Evolutionary conservation across 305 asterid genomes (phyloP), one percentile per base, ranked within the genome.

Genomic region (Fraxinus sp.): DNA sequence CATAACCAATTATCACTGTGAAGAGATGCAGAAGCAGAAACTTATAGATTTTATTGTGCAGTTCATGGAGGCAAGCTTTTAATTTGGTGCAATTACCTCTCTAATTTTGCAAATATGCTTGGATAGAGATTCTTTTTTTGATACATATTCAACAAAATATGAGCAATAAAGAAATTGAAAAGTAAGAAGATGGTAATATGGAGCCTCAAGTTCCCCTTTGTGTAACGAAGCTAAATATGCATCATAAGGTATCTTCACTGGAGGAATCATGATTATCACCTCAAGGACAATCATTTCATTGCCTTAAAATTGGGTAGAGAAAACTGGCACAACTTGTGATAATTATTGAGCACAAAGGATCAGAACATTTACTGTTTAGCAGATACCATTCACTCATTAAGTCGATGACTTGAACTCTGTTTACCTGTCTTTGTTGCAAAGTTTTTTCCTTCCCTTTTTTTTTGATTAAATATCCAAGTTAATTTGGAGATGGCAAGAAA

Each of bases 1-100:
- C 79, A 91, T 97, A 59, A 97, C 96, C 82, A 97, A 95, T 79
- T 95, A 92, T 83, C 98, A 97, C 35, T 95, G 98, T 5, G 98
- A 97, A 91, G 99, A 97, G 83, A 92, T 97, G 98, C 99, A 97
- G 90, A 97, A 92, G 88, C 95, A 90, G 66, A 95, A 92, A 88
- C 96, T 93, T 73, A 95, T 93, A 73, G 96, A 93, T 87, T 94
- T 95, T 81, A 93, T 94, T 30, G 97, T 95, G 80, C 98, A 97
- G 90, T 95, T 97, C 91, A 93, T 95, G 98, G 99, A 97, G 97
- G 97, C 92, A 91, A 52, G 79, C 3, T 84, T 76, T 28, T 74
- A 70, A 18, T 71, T 52, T 72, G 24, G 41, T 79, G 77, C 79
- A 80, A 49, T 62, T 74, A 77, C 59, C 78, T 83, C 83, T 59